Conservation (phyloP, 371 early-diverging fungal species). For the Mortierella sp. region DNA sequence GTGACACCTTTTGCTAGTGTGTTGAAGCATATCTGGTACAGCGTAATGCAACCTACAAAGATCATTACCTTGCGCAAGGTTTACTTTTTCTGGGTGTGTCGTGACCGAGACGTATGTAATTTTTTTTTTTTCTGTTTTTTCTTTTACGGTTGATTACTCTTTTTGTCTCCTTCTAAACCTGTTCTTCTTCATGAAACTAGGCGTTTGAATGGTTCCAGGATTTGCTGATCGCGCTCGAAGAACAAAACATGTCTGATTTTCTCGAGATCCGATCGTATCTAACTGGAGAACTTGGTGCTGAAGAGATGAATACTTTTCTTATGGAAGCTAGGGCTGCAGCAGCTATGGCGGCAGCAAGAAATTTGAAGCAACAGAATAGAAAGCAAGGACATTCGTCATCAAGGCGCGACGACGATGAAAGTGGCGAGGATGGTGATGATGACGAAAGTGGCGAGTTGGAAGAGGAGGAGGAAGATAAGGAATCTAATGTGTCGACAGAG, state of each 20-base stretch:
- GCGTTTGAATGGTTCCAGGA: constrained; percentile 87
- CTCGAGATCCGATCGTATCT: constrained; percentile 81
- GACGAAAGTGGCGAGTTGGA: not conserved
- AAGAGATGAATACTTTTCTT: constrained; percentile 44
- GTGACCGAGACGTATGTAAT: constrained; percentile 65
- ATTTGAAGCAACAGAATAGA: constrained; percentile 10
- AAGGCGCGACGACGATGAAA: not conserved
- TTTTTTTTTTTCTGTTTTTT: not conserved
- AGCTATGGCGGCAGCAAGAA: constrained; percentile 28
- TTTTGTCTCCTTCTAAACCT: too few relatives aligned
- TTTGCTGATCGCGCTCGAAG: constrained; percentile 75
- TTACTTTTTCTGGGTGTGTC: constrained; percentile 90
- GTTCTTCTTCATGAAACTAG: too few relatives aligned
- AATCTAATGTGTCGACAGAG: not conserved
- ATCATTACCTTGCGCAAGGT: constrained; percentile 77
- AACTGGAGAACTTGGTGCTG: constrained; percentile 67
- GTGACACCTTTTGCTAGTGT: constrained; percentile 68
- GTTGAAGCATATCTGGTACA: constrained; percentile 63
- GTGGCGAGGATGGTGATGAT: not conserved
- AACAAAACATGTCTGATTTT: constrained; percentile 71
- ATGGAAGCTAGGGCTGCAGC: constrained; percentile 43
- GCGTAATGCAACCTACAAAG: constrained; percentile 60
- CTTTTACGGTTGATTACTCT: not conserved
- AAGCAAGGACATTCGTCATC: not conserved
- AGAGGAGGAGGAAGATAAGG: not conserved